Base-by-base conservation (phyloP, 2,329 filamentous ascomycete genomes). In the Thelonectria rubi region DNA sequence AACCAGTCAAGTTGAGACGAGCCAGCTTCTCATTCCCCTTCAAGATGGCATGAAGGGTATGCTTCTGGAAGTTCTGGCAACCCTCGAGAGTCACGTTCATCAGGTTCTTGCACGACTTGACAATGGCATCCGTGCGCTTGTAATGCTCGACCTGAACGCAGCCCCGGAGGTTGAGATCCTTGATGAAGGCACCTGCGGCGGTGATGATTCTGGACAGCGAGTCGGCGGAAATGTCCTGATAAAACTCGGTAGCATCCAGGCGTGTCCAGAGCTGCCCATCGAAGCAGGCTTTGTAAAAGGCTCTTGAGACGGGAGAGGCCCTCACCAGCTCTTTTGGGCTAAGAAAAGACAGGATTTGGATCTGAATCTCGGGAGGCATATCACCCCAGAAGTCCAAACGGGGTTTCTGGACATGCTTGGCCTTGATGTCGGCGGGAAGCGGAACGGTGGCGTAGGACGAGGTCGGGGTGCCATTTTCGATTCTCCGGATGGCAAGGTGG, bases 191-290 rank as follows among this genome's bases (percentile, higher is more conserved):
- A 0, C 94, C 95, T 1, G 93, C 93, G 3, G 88, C 84, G 1
- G 88, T 87, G 72, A 98, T 93, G 64, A 98, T 93, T 72, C 91
- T 93, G 58, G 93, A 87, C 49, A 99, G 80, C 1, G 92, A 91
- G 65, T 92, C 88, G 20, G 91, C 91, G 0, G 94, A 90, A 66
- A 98, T 98, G 54, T 93, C 87, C 65, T 86, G 86, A 74, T 98
- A 97, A 76, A 94, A 98, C 51, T 91, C 88, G 8, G 93, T 90
- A 2, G 92, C 88, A 75, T 98, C 93, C 50, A 98, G 84, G 43
- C 85, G 87, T 3, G 88, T 89, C 95, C 95, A 99, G 15, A 98
- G 80, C 78, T 99, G 95, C 2, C 95, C 95, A 75, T 99, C 94
- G 70, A 94, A 97, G 78, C 94, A 97, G 77, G 92, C 88, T 49